These are phyloP conservation scores for Lecanicillium sp. DNA, from an alignment of 2,329 filamentous ascomycete species.

Conservation along the genomic window DNA sequence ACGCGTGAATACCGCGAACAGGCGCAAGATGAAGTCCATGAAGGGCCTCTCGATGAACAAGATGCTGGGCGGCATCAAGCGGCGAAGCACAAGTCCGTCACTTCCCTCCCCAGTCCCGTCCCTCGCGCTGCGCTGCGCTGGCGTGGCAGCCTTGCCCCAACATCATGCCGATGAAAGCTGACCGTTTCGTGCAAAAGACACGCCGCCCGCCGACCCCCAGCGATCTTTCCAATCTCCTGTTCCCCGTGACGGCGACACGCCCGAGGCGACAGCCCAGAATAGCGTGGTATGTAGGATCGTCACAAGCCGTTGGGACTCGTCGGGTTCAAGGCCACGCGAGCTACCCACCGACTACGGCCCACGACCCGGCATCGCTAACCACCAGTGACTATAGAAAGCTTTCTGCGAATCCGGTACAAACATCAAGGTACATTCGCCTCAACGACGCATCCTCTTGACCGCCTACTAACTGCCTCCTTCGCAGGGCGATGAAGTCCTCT, in stretches of 20 bases:
- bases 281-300: slow-evolving; percentile 49
- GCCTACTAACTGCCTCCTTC: too few species aligned
- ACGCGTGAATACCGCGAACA: too few species aligned
- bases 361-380: background rate
- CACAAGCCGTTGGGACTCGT: background rate
- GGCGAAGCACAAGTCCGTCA: slow-evolving; percentile 29
- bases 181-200: too few species aligned
- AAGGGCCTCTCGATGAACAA: slow-evolving; percentile 49
- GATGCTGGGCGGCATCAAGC: slow-evolving; percentile 48
- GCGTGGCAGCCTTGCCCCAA: too few species aligned
- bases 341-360: slow-evolving; percentile 2
- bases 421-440: slow-evolving; percentile 39
- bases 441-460: slow-evolving; percentile 9
- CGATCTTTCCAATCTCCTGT: slow-evolving; percentile 7
- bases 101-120: too few species aligned
- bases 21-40: slow-evolving; percentile 36
- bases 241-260: slow-evolving; percentile 40
- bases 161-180: too few species aligned
- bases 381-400: slow-evolving; percentile 47
- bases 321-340: slow-evolving; percentile 1
- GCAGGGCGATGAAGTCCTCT: slow-evolving; percentile 82
- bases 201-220: background rate
- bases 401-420: slow-evolving; percentile 73
- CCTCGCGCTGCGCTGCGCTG: too few species aligned
- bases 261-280: slow-evolving; percentile 57